Conservation (phyloP, 73 alveolate species). For the Durusdinium trenchii region DNA sequence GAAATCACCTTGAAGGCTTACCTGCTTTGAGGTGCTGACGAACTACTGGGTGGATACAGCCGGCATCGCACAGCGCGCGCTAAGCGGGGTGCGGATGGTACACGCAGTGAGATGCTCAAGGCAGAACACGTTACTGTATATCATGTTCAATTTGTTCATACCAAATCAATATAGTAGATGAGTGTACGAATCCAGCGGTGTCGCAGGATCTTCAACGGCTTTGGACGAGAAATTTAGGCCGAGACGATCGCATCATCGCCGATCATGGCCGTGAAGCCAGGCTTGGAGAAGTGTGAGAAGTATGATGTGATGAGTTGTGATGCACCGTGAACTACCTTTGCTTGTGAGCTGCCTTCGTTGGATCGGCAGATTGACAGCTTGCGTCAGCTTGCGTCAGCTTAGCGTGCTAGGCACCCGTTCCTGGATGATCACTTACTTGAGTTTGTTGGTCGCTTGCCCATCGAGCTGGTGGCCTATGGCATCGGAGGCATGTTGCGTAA, state of each 20-base stretch:
- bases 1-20: background rate
- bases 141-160: background rate
- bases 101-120: conserved; percentile 96
- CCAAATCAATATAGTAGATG: background rate
- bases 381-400: background rate
- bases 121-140: background rate
- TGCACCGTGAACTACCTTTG: background rate
- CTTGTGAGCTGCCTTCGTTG: background rate
- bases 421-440: conserved; percentile 97
- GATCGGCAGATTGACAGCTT: background rate
- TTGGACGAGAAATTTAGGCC: conserved; percentile 96
- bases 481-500: conserved; percentile 33
- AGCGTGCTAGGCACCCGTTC: conserved; percentile 96
- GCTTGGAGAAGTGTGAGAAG: background rate
- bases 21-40: conserved; percentile 96
- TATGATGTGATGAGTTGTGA: background rate
- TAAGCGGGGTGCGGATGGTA: conserved; percentile 96
- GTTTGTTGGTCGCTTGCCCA: conserved; percentile 96
- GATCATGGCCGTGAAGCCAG: conserved; percentile 96
- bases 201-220: conserved; percentile 79
- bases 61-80: conserved; percentile 97
- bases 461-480: conserved; percentile 96
- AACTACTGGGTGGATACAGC: conserved; percentile 97
- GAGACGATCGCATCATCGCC: conserved; percentile 97
- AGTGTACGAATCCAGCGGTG: background rate